These are phyloP conservation scores for Aspergillus sp. DNA, from an alignment of 2,329 filamentous ascomycete species.

Conservation along the genomic window DNA sequence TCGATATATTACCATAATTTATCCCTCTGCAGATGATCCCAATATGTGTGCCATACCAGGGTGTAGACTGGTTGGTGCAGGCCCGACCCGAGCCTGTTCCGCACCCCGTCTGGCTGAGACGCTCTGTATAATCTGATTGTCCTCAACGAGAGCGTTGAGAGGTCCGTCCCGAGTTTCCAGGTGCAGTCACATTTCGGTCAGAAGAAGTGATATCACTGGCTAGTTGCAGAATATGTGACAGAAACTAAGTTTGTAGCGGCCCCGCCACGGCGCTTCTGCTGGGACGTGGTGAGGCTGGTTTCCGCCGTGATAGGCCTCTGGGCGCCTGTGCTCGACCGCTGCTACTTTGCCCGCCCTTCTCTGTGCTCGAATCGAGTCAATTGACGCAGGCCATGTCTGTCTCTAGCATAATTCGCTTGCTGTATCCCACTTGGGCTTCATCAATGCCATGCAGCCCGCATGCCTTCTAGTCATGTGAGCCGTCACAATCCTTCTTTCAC, in stretches of 20 bases:
- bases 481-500: neutral
- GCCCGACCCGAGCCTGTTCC: conserved; percentile 8
- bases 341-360: neutral
- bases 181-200: neutral
- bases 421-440: neutral
- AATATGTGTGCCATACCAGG: neutral
- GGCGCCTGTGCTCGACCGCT: neutral
- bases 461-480: conserved; percentile 12
- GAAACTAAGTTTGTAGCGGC: conserved; percentile 11
- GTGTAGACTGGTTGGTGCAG: neutral
- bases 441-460: neutral
- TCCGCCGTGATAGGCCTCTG: conserved; percentile 2
- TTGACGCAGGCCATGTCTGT: conserved; percentile 3
- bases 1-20: too few relatives aligned
- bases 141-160: too few relatives aligned
- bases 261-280: conserved; percentile 20
- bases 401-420: conserved; percentile 1
- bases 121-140: conserved; percentile 2
- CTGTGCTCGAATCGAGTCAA: neutral
- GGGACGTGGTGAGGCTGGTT: conserved; percentile 10
- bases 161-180: neutral
- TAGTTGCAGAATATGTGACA: conserved; percentile 1
- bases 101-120: neutral
- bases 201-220: neutral
- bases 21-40: too few relatives aligned